phyloP scores from a whole-genome alignment of 2,329 filamentous ascomycete genomes.

The Ophiostoma tasmaniense region DNA sequence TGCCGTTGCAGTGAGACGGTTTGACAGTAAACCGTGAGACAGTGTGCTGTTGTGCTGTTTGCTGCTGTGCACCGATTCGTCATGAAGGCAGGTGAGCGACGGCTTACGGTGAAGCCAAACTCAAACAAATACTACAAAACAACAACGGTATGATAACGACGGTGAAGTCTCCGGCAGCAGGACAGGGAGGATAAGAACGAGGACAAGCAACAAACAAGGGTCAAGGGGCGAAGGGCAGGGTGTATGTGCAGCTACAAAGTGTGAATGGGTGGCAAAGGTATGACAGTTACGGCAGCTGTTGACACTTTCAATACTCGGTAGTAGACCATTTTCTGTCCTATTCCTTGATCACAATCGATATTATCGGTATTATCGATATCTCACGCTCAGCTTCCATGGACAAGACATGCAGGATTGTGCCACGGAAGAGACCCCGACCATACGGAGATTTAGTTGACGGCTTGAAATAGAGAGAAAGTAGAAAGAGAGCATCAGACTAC shows the following conservation, averaged over 20 bases:
- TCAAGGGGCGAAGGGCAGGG: neutral
- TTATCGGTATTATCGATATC: neutral
- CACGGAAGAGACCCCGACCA: neutral
- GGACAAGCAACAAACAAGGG: neutral
- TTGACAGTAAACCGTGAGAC: neutral
- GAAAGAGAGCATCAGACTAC: too few species aligned
- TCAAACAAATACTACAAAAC: neutral
- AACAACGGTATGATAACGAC: neutral
- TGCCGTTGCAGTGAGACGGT: neutral
- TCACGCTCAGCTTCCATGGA: neutral
- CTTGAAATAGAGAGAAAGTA: neutral
- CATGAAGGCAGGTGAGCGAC: neutral
- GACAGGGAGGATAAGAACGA: neutral
- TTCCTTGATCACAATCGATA: neutral
- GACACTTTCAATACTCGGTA: too few species aligned
- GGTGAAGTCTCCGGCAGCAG: neutral
- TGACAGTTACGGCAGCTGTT: neutral
- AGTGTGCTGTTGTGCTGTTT: neutral
- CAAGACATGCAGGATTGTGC: neutral
- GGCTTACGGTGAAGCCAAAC: neutral
- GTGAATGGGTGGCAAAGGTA: neutral
- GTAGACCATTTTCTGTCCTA: too few species aligned
- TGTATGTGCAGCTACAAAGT: too few species aligned
- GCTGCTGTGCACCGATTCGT: neutral
- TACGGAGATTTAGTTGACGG: neutral